Base-by-base conservation (phyloP, 768 basidiomycete species). In the Termitomyces sp. region DNA sequence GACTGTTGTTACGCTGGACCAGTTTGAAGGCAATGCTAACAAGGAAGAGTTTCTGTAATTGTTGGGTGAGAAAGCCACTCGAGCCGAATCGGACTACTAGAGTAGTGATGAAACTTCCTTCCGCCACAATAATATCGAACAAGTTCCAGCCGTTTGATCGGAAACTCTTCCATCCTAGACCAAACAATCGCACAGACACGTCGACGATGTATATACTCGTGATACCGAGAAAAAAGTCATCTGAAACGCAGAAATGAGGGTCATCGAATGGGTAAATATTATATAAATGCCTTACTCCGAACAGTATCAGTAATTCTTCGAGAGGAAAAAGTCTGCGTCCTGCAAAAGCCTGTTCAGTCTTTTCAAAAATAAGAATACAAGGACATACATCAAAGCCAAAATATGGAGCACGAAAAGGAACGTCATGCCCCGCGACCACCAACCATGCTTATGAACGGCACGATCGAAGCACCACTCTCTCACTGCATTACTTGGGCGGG, bases 11-110 rank as follows among this genome's bases (percentile, higher is more conserved):
- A 39, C 89, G 80, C 64, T 98, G 92, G 0, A 97, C 91, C 11
- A 98, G 82, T 69, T 98, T 98, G 80, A 98, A 88, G 0, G 92
- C 86, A 55, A 98, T 92, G 62, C 87, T 84, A 63, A 95, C 94
- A 27, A 98, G 79, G 71, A 98, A 98, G 10, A 98, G 77, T 70
- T 94, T 93, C 63, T 94, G 89, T 1, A 92, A 75, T 57, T 91
- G 88, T 57, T 85, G 74, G 16, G 78, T 73, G 3, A 66, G 70
- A 57, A 84, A 84, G 25, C 78, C 78, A 20, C 69, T 71, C 2
- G 74, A 61, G 15, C 73, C 72, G 62, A 88, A 80, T 4, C 80
- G 80, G 38, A 91, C 83, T 20, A 89, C 73, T 27, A 95, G 65
- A 0, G 91, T 96, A 1, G 94, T 94, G 38, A 85, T 77, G 63